A percentile compares a stretch with the other conserved stretches of the same genome.
Evolutionary conservation across 441 rosid genomes (phyloP).

Genomic region (Euphorbia celastroides): DNA sequence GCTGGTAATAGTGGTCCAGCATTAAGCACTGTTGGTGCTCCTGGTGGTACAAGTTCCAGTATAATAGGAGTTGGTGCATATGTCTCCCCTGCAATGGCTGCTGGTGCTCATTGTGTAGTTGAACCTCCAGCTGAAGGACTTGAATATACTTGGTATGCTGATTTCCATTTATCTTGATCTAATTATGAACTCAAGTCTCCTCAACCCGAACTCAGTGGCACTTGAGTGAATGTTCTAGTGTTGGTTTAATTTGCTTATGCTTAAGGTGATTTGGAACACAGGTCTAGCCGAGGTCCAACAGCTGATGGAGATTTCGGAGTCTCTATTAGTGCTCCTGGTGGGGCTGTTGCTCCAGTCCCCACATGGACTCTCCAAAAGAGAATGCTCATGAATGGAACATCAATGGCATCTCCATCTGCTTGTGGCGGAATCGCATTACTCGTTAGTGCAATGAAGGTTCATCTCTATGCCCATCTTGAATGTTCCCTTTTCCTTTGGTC

Average conservation of each 20-base stretch:
- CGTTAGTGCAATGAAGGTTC: constrained; percentile 95
- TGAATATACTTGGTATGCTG: constrained; percentile 81
- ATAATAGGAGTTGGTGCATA: constrained; percentile 98
- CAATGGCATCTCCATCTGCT: constrained; percentile 99
- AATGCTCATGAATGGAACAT: constrained; percentile 99
- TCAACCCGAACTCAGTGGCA: constrained; percentile 1
- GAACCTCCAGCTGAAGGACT: constrained; percentile 96
- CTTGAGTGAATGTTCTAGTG: constrained; percentile 4
- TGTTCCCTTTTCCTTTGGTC: constrained; percentile 16
- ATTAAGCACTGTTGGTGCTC: constrained; percentile 94
- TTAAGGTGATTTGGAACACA: constrained; percentile 32
- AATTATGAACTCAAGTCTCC: constrained; percentile 8
- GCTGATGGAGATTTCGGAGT: constrained; percentile 99
- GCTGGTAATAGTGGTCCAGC: constrained; percentile 99
- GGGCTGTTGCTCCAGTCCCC: constrained; percentile 99
- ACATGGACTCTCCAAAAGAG: constrained; percentile 99
- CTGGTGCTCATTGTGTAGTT: constrained; percentile 85
- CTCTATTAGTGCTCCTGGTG: constrained; percentile 98
- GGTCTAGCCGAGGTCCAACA: constrained; percentile 99
- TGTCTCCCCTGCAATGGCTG: constrained; percentile 99
- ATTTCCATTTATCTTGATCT: constrained; percentile 18
- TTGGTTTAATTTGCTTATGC: constrained; percentile 16
- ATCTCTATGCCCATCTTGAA: constrained; percentile 15
- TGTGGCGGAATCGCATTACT: constrained; percentile 97
- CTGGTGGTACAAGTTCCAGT: constrained; percentile 96